Conservation (phyloP, 352 stramenopile genomes). For the Pythium vanterpoolii region DNA sequence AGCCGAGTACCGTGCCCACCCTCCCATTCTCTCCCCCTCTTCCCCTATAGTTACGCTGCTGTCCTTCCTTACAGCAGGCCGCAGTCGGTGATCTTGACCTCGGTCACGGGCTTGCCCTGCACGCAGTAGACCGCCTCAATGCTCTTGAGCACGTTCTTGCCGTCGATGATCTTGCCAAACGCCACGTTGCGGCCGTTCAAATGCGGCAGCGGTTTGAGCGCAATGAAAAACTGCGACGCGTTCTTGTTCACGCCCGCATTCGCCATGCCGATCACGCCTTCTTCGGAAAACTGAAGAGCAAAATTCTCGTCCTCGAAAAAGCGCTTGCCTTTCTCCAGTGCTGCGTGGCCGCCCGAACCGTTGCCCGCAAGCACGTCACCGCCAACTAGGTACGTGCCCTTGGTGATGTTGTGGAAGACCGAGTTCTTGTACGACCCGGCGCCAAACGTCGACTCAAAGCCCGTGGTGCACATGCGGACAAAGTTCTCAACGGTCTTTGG, state of each 20-base stretch:
- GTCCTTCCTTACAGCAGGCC: constrained; percentile 59
- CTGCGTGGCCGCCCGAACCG: constrained; percentile 75
- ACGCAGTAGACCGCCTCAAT: constrained; percentile 83
- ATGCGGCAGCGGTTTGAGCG: constrained; percentile 73
- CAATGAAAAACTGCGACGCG: constrained; percentile 99
- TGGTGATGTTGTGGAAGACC: constrained; percentile 84
- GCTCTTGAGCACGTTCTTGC: constrained; percentile 77
- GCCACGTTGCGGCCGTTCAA: constrained; percentile 86
- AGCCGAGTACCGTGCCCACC: neutral
- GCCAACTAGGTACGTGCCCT: constrained; percentile 71
- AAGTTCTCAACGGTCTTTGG: constrained; percentile 78
- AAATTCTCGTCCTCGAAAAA: constrained; percentile 89
- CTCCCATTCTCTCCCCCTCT: neutral
- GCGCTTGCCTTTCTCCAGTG: constrained; percentile 56
- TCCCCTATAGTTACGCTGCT: constrained; percentile 17
- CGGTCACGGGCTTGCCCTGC: constrained; percentile 76
- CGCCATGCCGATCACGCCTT: constrained; percentile 93
- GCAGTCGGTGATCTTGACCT: constrained; percentile 78
- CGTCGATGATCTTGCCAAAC: constrained; percentile 86
- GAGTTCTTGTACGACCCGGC: constrained; percentile 80
- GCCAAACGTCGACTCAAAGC: constrained; percentile 60
- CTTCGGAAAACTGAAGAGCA: constrained; percentile 79
- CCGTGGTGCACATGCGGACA: constrained; percentile 64
- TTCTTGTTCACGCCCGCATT: constrained; percentile 98
- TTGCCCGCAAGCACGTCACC: constrained; percentile 74